phyloP scores from a whole-genome alignment of 2,329 filamentous ascomycete genomes.

The Keithomyces neogunnii region DNA sequence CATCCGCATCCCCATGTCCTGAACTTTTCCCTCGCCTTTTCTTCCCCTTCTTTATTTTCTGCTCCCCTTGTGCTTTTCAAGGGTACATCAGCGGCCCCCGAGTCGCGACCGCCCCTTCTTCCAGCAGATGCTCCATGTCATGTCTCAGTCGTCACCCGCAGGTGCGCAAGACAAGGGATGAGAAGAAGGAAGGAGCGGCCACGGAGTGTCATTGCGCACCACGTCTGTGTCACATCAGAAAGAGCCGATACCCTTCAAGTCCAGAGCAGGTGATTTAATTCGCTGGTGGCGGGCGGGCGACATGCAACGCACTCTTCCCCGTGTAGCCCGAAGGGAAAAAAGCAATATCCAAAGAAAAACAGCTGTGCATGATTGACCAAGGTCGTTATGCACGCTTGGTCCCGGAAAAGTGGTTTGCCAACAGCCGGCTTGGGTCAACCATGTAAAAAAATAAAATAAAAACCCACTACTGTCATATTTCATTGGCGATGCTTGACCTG shows the following conservation, averaged over 20 bases:
- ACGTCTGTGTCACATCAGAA: not conserved
- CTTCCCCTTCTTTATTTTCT: no score
- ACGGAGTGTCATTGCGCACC: not conserved
- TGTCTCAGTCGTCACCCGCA: conserved; percentile 6
- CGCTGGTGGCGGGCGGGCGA: not conserved
- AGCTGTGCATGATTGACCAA: not conserved
- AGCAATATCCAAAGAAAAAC: not conserved
- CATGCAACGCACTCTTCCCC: not conserved
- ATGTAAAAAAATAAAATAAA: not conserved
- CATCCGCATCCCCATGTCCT: no score
- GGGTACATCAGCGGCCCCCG: not conserved
- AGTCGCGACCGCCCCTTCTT: not conserved
- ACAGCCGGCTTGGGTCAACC: not conserved
- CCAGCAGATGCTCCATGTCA: not conserved
- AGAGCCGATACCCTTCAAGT: not conserved
- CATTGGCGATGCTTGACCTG: not conserved
- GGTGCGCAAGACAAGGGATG: conserved; percentile 3
- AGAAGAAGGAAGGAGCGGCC: not conserved
- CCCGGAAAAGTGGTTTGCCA: conserved; percentile 1
- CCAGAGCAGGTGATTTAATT: not conserved
- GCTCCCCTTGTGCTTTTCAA: no score
- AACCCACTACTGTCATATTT: not conserved
- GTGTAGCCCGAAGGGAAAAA: not conserved
- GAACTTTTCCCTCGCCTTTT: no score
- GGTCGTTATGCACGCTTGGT: not conserved